Evolutionary conservation across 1,284 basidiomycete genomes (phyloP).

Genomic region (Papiliotrema laurentii): DNA sequence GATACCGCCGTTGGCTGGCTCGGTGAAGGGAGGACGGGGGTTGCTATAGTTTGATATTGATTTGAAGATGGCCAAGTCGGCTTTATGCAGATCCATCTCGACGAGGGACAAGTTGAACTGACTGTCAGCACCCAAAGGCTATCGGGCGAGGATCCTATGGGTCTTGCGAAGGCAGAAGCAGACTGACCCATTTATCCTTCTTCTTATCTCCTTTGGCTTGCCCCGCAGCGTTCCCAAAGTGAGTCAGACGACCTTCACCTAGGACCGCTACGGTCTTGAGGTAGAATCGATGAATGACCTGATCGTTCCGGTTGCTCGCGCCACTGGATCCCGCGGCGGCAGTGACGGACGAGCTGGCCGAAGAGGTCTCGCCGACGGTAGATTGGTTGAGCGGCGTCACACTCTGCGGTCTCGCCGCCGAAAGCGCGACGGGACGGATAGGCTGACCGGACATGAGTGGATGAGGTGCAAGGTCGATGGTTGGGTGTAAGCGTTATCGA

Average conservation of each 20-base stretch:
- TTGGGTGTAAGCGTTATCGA: no score
- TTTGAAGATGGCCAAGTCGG: constrained; percentile 40
- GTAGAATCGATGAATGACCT: constrained; percentile 45
- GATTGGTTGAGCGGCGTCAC: constrained; percentile 4
- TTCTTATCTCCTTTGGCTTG: constrained; percentile 27
- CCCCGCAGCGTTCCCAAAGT: constrained; percentile 25
- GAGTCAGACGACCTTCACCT: constrained; percentile 41
- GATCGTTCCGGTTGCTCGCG: constrained; percentile 29
- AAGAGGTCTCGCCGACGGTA: background rate
- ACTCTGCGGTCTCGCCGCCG: no score
- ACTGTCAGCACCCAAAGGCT: background rate
- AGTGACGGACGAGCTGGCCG: constrained; percentile 14
- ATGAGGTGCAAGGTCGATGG: no score
- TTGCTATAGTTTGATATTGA: constrained; percentile 23
- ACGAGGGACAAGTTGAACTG: constrained; percentile 46
- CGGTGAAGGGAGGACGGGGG: constrained; percentile 7
- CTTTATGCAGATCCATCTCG: constrained; percentile 41
- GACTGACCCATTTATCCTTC: constrained; percentile 46
- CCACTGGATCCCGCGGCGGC: background rate
- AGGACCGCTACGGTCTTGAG: constrained; percentile 46
- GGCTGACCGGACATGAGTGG: no score
- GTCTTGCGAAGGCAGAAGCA: background rate
- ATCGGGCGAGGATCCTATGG: no score
- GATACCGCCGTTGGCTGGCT: constrained; percentile 8
- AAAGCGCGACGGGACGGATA: no score